phyloP scores from a whole-genome alignment of 75 land plant species.

The Pinus tabuliformis region DNA sequence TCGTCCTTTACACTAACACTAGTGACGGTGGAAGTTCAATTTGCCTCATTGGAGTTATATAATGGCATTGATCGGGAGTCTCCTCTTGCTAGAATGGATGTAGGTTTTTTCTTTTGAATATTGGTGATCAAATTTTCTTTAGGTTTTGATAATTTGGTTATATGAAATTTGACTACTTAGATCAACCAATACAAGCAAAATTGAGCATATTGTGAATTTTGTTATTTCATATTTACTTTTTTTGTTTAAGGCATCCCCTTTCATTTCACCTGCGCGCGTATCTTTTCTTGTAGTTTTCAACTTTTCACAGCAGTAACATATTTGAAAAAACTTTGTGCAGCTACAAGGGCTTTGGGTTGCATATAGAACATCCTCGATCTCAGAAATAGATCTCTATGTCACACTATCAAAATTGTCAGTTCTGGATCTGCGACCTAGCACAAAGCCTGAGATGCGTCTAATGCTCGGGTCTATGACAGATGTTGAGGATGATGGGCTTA shows the following conservation, averaged over 20 bases:
- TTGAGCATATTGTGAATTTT: background rate
- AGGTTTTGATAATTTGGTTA: background rate
- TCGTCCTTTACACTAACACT: constrained; percentile 56
- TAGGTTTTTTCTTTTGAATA: constrained; percentile 24
- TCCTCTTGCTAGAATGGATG: constrained; percentile 83
- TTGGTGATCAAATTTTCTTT: background rate
- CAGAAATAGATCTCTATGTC: constrained; percentile 75
- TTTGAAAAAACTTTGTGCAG: constrained; percentile 33
- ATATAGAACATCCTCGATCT: constrained; percentile 74
- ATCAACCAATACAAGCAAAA: background rate
- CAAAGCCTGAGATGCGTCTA: constrained; percentile 92
- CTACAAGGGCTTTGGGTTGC: constrained; percentile 90
- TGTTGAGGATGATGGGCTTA: constrained; percentile 29
- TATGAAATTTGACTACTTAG: background rate
- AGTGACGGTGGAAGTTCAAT: constrained; percentile 62
- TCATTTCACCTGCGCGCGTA: background rate
- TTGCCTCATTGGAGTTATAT: constrained; percentile 78
- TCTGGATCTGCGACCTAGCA: constrained; percentile 76
- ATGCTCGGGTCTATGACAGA: constrained; percentile 92
- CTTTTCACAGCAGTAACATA: background rate
- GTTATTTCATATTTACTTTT: background rate
- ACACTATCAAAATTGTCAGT: constrained; percentile 84
- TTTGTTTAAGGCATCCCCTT: background rate
- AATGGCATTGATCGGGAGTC: constrained; percentile 69
- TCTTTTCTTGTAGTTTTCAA: constrained; percentile 2